phyloP scores from a whole-genome alignment of 257 asterid species.

The Nyctanthes arbortristis region DNA sequence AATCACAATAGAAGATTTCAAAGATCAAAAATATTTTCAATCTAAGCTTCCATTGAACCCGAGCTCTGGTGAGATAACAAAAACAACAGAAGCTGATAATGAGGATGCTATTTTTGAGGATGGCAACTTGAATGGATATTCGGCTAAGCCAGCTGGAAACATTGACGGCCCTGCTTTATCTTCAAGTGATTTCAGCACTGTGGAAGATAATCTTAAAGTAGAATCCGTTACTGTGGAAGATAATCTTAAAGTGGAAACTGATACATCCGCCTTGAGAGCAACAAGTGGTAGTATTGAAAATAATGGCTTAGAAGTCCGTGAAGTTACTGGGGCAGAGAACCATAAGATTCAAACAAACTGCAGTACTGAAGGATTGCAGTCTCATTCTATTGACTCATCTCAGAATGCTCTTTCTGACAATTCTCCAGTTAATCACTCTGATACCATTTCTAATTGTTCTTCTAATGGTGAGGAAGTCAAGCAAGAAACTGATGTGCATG shows the following conservation, averaged over 20 bases:
- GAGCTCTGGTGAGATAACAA: conserved; percentile 32
- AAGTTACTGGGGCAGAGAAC: conserved; percentile 12
- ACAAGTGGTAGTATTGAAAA: conserved; percentile 4
- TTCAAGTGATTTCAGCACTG: conserved; percentile 15
- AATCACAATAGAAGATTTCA: conserved; percentile 26
- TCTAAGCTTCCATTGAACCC: conserved; percentile 34
- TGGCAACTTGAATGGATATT: conserved; percentile 20
- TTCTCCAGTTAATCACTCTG: conserved; percentile 22
- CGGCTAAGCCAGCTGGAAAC: conserved; percentile 29
- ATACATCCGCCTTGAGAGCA: conserved; percentile 14
- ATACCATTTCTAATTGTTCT: conserved; percentile 20
- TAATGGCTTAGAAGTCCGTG: not conserved
- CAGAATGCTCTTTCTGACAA: conserved; percentile 16
- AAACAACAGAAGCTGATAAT: conserved; percentile 24
- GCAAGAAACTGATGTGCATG: conserved; percentile 16
- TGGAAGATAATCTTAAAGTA: conserved; percentile 19
- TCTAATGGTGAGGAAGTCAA: conserved; percentile 25
- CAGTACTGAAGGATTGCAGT: conserved; percentile 21
- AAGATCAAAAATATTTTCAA: conserved; percentile 26
- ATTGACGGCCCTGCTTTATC: conserved; percentile 16
- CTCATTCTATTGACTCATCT: conserved; percentile 10
- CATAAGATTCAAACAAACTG: not conserved
- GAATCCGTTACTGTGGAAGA: conserved; percentile 20
- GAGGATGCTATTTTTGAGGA: conserved; percentile 21
- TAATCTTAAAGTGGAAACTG: conserved; percentile 16